Evolutionary conservation across 331 rosid species (phyloP).

Genomic region (Dryas integrifolia): DNA sequence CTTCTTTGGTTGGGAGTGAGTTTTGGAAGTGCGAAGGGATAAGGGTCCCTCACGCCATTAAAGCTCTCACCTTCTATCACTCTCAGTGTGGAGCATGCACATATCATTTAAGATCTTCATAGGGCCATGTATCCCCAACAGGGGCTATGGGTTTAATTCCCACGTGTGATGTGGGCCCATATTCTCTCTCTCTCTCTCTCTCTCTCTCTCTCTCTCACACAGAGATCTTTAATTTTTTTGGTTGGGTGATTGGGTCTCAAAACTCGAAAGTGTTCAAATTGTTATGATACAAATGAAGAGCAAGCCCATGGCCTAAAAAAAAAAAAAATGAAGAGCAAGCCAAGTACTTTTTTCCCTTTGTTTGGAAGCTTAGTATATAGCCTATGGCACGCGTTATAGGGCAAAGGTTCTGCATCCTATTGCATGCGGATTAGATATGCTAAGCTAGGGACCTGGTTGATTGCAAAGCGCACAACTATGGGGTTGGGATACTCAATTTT

Average conservation of each 20-base stretch:
- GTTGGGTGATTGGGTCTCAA: neutral
- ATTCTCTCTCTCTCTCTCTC: neutral
- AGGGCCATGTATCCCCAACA: slow-evolving; percentile 23
- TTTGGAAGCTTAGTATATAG: neutral
- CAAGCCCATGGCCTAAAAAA: too few species aligned
- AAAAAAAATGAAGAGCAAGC: too few species aligned
- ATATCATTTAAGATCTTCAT: slow-evolving; percentile 17
- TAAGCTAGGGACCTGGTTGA: neutral
- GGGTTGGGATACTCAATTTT: too few species aligned
- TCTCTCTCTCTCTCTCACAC: neutral
- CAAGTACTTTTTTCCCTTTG: neutral
- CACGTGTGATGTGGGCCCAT: slow-evolving; percentile 23
- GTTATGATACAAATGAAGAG: neutral
- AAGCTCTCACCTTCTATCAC: neutral
- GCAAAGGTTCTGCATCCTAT: neutral
- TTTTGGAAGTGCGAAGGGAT: neutral
- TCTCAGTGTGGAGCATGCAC: slow-evolving; percentile 3
- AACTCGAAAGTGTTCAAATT: neutral
- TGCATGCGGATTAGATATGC: neutral
- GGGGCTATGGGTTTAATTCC: neutral
- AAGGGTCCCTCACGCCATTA: slow-evolving; percentile 28
- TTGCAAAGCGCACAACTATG: too few species aligned
- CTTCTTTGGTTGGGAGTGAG: neutral
- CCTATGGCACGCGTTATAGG: neutral
- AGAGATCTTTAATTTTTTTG: neutral